phyloP scores from a whole-genome alignment of 257 asterid genomes.

The Primulina huaijiensis region DNA sequence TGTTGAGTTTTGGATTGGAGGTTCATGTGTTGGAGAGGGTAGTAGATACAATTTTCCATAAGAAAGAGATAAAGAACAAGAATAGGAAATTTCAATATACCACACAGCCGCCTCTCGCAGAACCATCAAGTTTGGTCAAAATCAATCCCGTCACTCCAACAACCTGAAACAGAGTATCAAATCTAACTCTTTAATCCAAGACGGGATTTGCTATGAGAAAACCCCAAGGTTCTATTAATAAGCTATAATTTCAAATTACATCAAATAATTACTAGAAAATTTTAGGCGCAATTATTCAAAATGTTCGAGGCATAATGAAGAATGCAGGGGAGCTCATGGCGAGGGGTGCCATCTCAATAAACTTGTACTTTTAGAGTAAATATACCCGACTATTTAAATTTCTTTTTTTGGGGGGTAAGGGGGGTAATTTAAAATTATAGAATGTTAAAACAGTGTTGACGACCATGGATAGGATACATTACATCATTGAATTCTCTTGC shows the following conservation, averaged over 20 bases:
- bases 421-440: background rate
- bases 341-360: background rate
- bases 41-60: background rate
- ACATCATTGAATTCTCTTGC: conserved; percentile 98
- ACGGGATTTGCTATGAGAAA: background rate
- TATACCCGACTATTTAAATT: too few species aligned
- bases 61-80: background rate
- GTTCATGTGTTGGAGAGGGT: background rate
- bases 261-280: background rate
- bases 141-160: conserved; percentile 96
- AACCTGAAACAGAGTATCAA: conserved; percentile 48
- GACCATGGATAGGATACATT: conserved; percentile 21
- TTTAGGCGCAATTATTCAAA: background rate
- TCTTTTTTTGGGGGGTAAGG: background rate
- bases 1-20: background rate
- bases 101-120: conserved; percentile 99
- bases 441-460: conserved; percentile 1
- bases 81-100: conserved; percentile 34
- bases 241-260: background rate
- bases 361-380: background rate
- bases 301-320: background rate
- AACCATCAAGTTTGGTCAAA: conserved; percentile 89
- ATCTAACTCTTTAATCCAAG: conserved; percentile 16
- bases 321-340: background rate
- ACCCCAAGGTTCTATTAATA: background rate